Conservation (phyloP, 208 protist genomes). For the Leishmania guyanensis region DNA sequence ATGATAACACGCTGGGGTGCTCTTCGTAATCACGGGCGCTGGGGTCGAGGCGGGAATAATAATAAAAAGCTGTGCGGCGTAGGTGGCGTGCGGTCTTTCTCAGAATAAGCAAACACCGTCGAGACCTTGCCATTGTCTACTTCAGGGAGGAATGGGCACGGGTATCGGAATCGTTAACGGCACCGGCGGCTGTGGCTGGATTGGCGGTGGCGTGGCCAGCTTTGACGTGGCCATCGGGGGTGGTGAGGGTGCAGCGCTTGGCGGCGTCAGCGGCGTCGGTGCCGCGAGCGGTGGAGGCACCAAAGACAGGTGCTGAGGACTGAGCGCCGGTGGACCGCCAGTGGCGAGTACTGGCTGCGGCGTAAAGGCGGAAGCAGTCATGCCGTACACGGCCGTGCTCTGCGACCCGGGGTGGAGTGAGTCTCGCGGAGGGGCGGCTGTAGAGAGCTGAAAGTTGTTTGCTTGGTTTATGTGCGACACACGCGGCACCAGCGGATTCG, state of each 20-base stretch:
- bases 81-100: background rate
- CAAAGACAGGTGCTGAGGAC: background rate
- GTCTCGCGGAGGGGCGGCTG: slow-evolving; percentile 1
- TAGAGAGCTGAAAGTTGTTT: background rate
- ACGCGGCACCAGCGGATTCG: slow-evolving; percentile 5
- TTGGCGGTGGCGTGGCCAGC: background rate
- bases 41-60: background rate
- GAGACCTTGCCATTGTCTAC: too few species aligned
- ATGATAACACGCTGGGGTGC: background rate
- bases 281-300: slow-evolving; percentile 12
- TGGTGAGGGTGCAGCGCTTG: slow-evolving; percentile 15
- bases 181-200: background rate
- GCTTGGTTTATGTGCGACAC: slow-evolving; percentile 15
- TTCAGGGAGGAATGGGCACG: slow-evolving; percentile 21
- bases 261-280: slow-evolving; percentile 12
- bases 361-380: background rate
- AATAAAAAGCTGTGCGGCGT: background rate
- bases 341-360: slow-evolving; percentile 9
- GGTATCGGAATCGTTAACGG: slow-evolving; percentile 24
- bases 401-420: background rate
- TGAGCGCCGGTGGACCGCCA: background rate
- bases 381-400: background rate
- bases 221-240: background rate
- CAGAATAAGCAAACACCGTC: background rate
- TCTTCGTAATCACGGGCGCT: background rate